Evolutionary conservation across 2,329 filamentous ascomycete genomes (phyloP), one percentile per base, ranked within the genome.

Genomic region (Torrubiellomyces zombiae): DNA sequence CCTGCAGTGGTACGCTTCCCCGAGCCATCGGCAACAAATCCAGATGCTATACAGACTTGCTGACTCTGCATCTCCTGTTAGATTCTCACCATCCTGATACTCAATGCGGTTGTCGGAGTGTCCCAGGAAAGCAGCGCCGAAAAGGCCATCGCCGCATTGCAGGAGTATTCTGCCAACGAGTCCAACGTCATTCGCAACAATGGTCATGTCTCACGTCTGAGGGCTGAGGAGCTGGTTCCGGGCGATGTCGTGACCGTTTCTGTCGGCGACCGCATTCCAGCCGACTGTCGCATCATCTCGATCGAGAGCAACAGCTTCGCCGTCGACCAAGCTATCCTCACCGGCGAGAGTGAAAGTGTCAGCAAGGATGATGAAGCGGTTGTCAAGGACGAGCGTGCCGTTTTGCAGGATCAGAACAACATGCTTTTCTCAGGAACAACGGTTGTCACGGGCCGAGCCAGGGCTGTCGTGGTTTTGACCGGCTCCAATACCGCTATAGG

Each of bases 401-500:
- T 98, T 38, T 82, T 93, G 56, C 89, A 98, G 58, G 89, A 98
- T 48, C 89, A 95, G 58, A 58, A 78, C 58, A 98, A 98, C 53
- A 94, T 93, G 69, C 66, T 98, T 32, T 98, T 98, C 56, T 98
- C 91, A 2, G 91, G 91, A 42, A 98, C 91, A 5, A 95, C 89
- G 3, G 83, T 98, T 11, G 86, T 94, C 12, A 92, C 79, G 35
- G 89, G 89, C 33, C 81, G 86, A 49, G 91, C 89, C 25, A 85
- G 71, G 40, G 89, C 89, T 21, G 58, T 95, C 26, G 89, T 98
- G 14, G 85, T 83, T 33, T 55, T 92, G 45, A 98, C 89, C 11
- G 89, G 89, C 37, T 67, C 74, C 23, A 79, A 72, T 43, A 98
- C 89, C 14, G 89, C 89, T 18, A 98, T 98, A 53, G 89, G 89